Base-by-base conservation (phyloP, 2,329 filamentous ascomycete genomes). In the Colletotrichum sp. region DNA sequence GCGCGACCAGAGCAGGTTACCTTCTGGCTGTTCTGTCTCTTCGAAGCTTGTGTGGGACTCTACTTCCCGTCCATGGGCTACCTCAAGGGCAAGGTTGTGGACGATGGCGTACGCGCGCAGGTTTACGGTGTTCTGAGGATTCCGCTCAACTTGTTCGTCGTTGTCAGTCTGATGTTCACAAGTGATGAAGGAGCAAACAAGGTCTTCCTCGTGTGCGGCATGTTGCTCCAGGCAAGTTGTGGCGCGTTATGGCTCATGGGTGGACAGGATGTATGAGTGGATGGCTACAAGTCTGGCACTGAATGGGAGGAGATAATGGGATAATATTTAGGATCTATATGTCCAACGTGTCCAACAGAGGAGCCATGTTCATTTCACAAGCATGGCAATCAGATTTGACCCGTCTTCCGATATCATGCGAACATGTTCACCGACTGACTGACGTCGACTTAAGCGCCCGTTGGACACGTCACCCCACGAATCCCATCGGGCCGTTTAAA, bases 71-170 rank as follows among this genome's bases (percentile, higher is more conserved):
- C 85, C 68, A 89, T 91, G 82, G 88, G 87, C 5, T 87, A 85
- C 32, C 80, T 91, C 75, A 91, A 91, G 80, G 88, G 88, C 8
- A 83, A 84, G 48, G 82, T 91, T 7, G 86, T 92, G 18, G 87
- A 89, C 1, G 90, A 92, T 78, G 86, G 85, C 4, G 84, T 88
- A 9, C 82, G 90, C 58, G 89, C 87, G 8, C 88, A 87, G 77
- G 86, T 91, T 8, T 92, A 92, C 78, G 88, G 87, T 1, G 82
- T 90, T 65, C 80, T 92, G 78, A 85, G 90, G 48, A 85, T 93
- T 16, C 91, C 91, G 13, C 82, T 93, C 76, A 93, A 92, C 79
- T 77, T 89, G 18, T 91, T 91, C 78, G 89, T 92, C 3, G 87
- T 91, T 12, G 82, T 87, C 8, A 87, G 88, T 15, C 80, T 91